Conservation (phyloP, 768 basidiomycete genomes). For the Auricularia cornea region DNA sequence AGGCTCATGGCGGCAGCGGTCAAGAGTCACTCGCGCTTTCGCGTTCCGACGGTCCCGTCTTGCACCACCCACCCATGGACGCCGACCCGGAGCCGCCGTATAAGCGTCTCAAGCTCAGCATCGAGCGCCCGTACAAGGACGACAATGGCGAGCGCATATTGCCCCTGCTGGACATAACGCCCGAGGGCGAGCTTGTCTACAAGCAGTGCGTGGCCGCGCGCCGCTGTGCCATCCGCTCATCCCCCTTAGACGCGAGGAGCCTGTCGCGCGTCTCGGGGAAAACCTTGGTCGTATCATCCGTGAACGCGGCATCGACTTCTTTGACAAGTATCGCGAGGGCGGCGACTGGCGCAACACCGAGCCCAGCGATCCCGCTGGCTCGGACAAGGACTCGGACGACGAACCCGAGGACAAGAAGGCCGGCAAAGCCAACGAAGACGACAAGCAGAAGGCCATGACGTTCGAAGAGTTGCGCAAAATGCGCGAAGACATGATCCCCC, state of each 20-base stretch:
- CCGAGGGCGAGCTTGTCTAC: slow-evolving; percentile 58
- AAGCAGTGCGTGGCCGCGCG: slow-evolving; percentile 49
- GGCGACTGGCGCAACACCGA: slow-evolving; percentile 10
- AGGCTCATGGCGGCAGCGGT: not conserved
- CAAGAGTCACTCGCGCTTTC: too few relatives aligned
- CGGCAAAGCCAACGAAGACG: slow-evolving; percentile 2
- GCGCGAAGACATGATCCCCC: slow-evolving; percentile 62
- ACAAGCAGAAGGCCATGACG: slow-evolving; percentile 43
- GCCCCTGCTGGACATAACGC: slow-evolving; percentile 56
- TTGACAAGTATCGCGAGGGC: slow-evolving; percentile 39
- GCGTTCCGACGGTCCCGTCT: not conserved
- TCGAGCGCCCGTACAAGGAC: slow-evolving; percentile 77
- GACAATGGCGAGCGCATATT: slow-evolving; percentile 59
- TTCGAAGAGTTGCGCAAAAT: slow-evolving; percentile 65
- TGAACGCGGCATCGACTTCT: slow-evolving; percentile 71
- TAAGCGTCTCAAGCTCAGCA: slow-evolving; percentile 55
- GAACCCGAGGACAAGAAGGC: slow-evolving; percentile 26
- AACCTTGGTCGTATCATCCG: slow-evolving; percentile 60
- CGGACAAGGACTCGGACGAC: slow-evolving; percentile 23
- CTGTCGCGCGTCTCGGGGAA: slow-evolving; percentile 51
- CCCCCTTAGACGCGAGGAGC: slow-evolving; percentile 34
- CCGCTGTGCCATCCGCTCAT: not conserved
- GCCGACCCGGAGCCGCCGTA: slow-evolving; percentile 33
- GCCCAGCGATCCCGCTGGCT: slow-evolving; percentile 14
- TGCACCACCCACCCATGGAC: not conserved